Base-by-base conservation (phyloP, 108 stramenopile species). In the Pseudonitzschia pungens region DNA sequence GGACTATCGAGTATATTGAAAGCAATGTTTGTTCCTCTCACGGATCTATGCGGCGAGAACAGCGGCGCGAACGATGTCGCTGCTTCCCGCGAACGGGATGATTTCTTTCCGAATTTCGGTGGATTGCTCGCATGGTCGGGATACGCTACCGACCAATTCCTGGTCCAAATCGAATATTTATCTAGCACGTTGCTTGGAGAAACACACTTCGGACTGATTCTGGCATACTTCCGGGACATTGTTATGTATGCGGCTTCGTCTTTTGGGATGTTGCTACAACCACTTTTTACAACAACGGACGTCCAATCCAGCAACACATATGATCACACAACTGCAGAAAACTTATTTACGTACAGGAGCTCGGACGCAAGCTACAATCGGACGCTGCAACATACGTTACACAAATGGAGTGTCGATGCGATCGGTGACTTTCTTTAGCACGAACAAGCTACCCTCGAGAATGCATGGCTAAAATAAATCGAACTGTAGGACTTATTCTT, bases 321-420 rank as follows among this genome's bases (percentile, higher is more conserved):
- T 12, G 26, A 55, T 20, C 24, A 10, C n/a, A 24, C 21, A 5
- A 24, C 3, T 10, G 20, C n/a, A 55, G 2, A 0, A 24, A 26
- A 55, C 5, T 26, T 24, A 26, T 55, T 24, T 20, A 21, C 21
- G 9, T 26, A 2, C 54, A 55, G 20, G 20, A 55, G 54, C 10
- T 55, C n/a, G n/a, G 26, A 5, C 11, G 77, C 76, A 41, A 73
- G 60, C 40, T 82, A 86, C 53, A 58, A 86, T 63, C 65, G 57
- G 12, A 27, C 44, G 7, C 55, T 80, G 22, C 81, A 81, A 57
- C 70, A 81, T 36, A 72, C 54, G 22, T 63, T 88, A 53, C 85
- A 85, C 66, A 16, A 69, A 64, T 88, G 84, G 84, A 85, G 83
- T 57, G 53, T 43, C 18, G 18, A 60, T 10, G 77, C 81, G 10